Conservation (phyloP, 768 basidiomycete genomes). For the Calvatia gigantea region DNA sequence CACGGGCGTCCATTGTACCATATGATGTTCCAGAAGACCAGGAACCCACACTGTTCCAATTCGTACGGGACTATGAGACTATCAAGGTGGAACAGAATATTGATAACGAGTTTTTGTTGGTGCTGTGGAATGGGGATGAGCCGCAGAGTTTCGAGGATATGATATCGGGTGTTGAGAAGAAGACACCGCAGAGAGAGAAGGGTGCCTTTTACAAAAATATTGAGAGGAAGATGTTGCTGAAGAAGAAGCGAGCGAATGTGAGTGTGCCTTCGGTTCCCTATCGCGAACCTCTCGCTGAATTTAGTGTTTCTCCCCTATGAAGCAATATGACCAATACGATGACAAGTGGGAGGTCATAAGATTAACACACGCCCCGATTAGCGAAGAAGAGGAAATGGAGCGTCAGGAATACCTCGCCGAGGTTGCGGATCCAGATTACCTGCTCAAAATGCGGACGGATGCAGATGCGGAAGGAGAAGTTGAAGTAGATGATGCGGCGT, state of each 20-base stretch:
- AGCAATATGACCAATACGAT: slow-evolving; percentile 69
- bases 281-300: not conserved
- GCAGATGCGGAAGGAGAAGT: slow-evolving; percentile 65
- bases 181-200: slow-evolving; percentile 33
- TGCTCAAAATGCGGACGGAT: slow-evolving; percentile 45
- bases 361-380: slow-evolving; percentile 67
- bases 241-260: slow-evolving; percentile 81
- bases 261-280: slow-evolving; percentile 20
- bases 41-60: slow-evolving; percentile 70
- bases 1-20: slow-evolving; percentile 38
- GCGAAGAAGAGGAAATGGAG: slow-evolving; percentile 71
- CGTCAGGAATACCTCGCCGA: slow-evolving; percentile 77
- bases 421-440: slow-evolving; percentile 67
- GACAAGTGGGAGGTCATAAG: slow-evolving; percentile 85
- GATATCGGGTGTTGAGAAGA: slow-evolving; percentile 26
- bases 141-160: slow-evolving; percentile 29
- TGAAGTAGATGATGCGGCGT: slow-evolving; percentile 35
- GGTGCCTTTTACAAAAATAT: slow-evolving; percentile 91
- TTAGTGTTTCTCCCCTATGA: slow-evolving; percentile 5
- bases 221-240: slow-evolving; percentile 82
- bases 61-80: slow-evolving; percentile 83
- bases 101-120: slow-evolving; percentile 77
- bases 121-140: slow-evolving; percentile 60
- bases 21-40: slow-evolving; percentile 50
- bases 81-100: slow-evolving; percentile 86